Conservation (phyloP, 2,329 filamentous ascomycete genomes). For the Monosporascus sp. region DNA sequence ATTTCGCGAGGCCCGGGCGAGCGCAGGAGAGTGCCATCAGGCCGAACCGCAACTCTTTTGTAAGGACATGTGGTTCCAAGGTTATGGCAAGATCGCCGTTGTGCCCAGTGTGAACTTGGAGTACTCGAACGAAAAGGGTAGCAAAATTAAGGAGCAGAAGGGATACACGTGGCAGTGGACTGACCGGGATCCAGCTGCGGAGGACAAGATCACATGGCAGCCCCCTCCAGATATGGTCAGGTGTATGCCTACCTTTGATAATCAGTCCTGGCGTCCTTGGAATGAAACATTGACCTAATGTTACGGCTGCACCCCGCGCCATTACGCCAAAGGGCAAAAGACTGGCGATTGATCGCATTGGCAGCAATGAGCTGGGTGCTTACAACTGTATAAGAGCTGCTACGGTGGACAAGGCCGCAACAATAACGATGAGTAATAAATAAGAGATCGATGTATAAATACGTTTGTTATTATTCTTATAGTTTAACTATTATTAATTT, state of each 20-base stretch:
- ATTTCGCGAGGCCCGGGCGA: constrained; percentile 42
- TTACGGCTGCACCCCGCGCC: no score
- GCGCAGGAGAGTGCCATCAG: constrained; percentile 43
- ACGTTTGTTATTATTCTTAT: no score
- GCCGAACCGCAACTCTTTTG: constrained; percentile 53
- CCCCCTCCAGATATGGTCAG: constrained; percentile 42
- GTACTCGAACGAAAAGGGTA: constrained; percentile 43
- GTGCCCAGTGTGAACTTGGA: constrained; percentile 52
- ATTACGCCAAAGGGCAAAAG: no score
- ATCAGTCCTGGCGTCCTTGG: constrained; percentile 40
- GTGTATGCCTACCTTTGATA: constrained; percentile 36
- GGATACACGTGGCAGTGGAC: constrained; percentile 41
- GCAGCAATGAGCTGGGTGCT: no score
- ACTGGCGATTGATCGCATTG: no score
- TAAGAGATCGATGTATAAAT: no score
- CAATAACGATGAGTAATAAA: no score
- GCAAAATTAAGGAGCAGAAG: constrained; percentile 43
- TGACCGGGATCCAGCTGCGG: constrained; percentile 24
- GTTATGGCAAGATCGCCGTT: constrained; percentile 49
- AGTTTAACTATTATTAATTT: no score
- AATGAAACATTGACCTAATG: constrained; percentile 30
- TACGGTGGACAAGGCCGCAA: no score
- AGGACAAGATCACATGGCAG: constrained; percentile 27
- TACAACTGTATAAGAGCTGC: no score
- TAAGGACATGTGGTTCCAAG: constrained; percentile 51